Evolutionary conservation across 345 rosid genomes (phyloP), one percentile per base, ranked within the genome.

Genomic region (Physaria fendleri): DNA sequence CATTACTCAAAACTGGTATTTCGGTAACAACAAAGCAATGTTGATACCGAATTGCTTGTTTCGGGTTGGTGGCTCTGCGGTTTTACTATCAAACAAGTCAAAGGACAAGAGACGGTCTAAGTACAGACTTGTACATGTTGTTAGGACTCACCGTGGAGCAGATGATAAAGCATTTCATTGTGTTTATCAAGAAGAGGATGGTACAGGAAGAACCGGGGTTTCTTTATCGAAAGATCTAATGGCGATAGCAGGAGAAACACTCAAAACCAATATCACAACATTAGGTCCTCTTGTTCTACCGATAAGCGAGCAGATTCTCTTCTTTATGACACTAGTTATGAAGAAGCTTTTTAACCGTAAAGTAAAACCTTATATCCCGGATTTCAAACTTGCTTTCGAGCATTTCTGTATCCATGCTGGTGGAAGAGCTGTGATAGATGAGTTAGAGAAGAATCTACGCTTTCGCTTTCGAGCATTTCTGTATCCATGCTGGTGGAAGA

Each of bases 321-420:
- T 78, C 73, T 75, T 78, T 15, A 15, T 20, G n/a, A 74, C 79
- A 5, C 51, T 78, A 2, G 66, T 64, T 2, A 61, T 32, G 6
- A 74, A 68, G 71, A 75, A 68, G 59, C 42, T 76, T 5, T 78
- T 72, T 7, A 74, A 71, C 56, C 42, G 64, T 11, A 75, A 73
- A 57, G 42, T 59, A 5, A 76, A 71, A 54, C 71, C 75, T 1
- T 75, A 75, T 55, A 78, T 75, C 0, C 80, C 82, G 15, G 79
- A 76, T 54, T 78, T 78, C 34, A 78, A 72, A 22, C 72, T 72
- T 5, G 82, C 82, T n/a, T 78, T 76, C 15, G 78, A 78, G 32
- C 80, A 78, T 65, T 78, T 78, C 21, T 73, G 81, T 60, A 77
- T 82, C 53, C 87, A 82, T 46, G 79, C 81, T 5, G 86, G 86